Evolutionary conservation across 331 rosid genomes (phyloP).

Genomic region (Prunus yedoensis): DNA sequence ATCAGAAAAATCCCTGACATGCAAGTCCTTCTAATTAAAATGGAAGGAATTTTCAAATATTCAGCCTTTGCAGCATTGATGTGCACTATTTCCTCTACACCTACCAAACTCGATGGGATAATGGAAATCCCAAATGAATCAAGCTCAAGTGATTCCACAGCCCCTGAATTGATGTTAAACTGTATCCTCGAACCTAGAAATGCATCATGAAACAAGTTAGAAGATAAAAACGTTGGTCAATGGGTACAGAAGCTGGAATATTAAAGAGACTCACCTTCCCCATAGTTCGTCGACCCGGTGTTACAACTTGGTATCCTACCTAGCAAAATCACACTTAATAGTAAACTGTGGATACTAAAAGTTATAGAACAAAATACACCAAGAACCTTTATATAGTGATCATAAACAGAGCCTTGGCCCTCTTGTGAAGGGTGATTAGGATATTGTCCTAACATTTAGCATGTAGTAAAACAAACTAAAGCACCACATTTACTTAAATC

Average conservation of each 20-base stretch:
- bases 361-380: background rate
- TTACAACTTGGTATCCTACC: conserved; percentile 92
- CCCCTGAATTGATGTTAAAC: conserved; percentile 82
- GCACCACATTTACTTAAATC: background rate
- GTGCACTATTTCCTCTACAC: conserved; percentile 19
- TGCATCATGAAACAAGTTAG: conserved; percentile 22
- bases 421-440: background rate
- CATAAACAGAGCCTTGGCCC: background rate
- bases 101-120: conserved; percentile 87
- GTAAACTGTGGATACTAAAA: background rate
- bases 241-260: background rate
- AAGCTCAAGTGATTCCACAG: conserved; percentile 80
- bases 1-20: background rate
- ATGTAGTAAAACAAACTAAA: background rate
- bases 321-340: conserved; percentile 47
- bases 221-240: conserved; percentile 8
- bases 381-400: background rate
- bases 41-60: background rate
- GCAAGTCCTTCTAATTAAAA: conserved; percentile 1
- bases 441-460: background rate
- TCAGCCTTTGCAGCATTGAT: background rate
- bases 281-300: conserved; percentile 71
- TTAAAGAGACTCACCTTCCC: conserved; percentile 62
- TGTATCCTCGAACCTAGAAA: conserved; percentile 81
- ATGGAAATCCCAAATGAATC: conserved; percentile 90